Evolutionary conservation across 2,329 filamentous ascomycete genomes (phyloP).

Genomic region (Diaporthe vaccinii): DNA sequence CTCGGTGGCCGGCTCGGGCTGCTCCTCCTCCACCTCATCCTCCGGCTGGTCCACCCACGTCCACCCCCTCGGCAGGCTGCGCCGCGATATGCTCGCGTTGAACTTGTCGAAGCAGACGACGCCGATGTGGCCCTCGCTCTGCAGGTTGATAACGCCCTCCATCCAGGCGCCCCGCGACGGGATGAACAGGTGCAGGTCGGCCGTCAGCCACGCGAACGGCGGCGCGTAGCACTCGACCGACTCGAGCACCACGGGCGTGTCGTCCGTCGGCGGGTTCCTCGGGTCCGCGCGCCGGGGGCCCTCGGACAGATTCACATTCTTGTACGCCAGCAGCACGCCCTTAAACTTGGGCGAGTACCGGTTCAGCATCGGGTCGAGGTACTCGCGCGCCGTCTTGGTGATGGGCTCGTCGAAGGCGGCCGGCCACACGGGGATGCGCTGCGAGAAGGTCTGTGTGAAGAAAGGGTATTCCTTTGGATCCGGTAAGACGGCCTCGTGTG

Average conservation of each 20-base stretch:
- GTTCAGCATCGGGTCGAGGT: conserved; percentile 81
- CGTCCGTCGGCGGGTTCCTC: conserved; percentile 61
- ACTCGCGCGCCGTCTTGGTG: conserved; percentile 79
- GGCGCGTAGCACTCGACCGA: conserved; percentile 86
- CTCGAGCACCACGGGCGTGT: conserved; percentile 58
- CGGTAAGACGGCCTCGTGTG: conserved; percentile 53
- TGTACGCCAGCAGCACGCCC: conserved; percentile 82
- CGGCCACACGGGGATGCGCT: conserved; percentile 83
- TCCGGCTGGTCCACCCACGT: conserved; percentile 78
- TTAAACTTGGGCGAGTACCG: conserved; percentile 80
- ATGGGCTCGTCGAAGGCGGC: conserved; percentile 77
- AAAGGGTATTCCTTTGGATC: conserved; percentile 74
- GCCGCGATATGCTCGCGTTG: conserved; percentile 87
- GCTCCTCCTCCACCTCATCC: conserved; percentile 44
- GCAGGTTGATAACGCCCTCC: conserved; percentile 85
- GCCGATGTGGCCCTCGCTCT: conserved; percentile 90
- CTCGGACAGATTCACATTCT: conserved; percentile 76
- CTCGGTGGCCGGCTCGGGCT: conserved; percentile 40
- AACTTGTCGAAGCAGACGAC: conserved; percentile 93
- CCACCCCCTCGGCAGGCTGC: conserved; percentile 83
- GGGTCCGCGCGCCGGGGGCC: conserved; percentile 62
- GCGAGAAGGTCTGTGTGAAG: conserved; percentile 81
- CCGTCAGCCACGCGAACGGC: conserved; percentile 89
- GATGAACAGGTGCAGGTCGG: conserved; percentile 86
- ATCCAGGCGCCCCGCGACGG: conserved; percentile 81